phyloP scores from a whole-genome alignment of 768 basidiomycete species.

The Lenzites betulinus region DNA sequence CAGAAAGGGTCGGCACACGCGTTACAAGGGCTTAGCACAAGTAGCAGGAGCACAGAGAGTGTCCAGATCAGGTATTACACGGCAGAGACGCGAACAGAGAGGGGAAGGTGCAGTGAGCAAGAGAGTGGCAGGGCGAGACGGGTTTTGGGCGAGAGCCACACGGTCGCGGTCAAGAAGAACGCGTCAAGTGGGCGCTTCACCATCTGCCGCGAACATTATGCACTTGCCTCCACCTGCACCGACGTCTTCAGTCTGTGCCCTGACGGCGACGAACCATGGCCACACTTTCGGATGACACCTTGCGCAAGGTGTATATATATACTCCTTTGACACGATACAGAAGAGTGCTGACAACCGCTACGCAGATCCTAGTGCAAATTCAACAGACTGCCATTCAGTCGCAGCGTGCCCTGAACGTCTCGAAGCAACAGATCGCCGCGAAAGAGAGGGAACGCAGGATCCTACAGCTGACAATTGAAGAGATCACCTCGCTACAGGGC shows the following conservation, averaged over 20 bases:
- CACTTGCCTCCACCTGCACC: background rate
- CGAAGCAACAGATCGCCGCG: slow-evolving; percentile 70
- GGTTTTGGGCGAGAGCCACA: slow-evolving; percentile 20
- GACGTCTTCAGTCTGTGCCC: background rate
- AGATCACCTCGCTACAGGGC: slow-evolving; percentile 69
- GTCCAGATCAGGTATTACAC: background rate
- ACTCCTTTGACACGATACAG: background rate
- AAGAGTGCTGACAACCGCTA: background rate
- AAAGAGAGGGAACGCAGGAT: slow-evolving; percentile 92
- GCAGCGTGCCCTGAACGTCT: slow-evolving; percentile 71
- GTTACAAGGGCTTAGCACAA: background rate
- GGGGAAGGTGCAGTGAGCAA: no score
- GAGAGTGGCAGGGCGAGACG: background rate
- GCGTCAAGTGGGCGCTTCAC: slow-evolving; percentile 21
- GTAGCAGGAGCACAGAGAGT: background rate
- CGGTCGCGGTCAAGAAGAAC: slow-evolving; percentile 20
- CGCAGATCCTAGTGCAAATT: slow-evolving; percentile 87
- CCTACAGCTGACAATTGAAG: slow-evolving; percentile 84
- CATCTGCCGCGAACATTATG: slow-evolving; percentile 8
- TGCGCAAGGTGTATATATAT: slow-evolving; percentile 62
- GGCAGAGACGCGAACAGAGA: background rate
- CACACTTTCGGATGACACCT: slow-evolving; percentile 64
- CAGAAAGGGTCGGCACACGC: background rate
- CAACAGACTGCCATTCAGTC: slow-evolving; percentile 89
- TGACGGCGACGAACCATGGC: slow-evolving; percentile 29